Percentiles rank a stretch among this genome's conserved stretches.
Evolutionary conservation across 202 grass and related monocot genomes (phyloP).

Genomic region (Digitaria exilis): DNA sequence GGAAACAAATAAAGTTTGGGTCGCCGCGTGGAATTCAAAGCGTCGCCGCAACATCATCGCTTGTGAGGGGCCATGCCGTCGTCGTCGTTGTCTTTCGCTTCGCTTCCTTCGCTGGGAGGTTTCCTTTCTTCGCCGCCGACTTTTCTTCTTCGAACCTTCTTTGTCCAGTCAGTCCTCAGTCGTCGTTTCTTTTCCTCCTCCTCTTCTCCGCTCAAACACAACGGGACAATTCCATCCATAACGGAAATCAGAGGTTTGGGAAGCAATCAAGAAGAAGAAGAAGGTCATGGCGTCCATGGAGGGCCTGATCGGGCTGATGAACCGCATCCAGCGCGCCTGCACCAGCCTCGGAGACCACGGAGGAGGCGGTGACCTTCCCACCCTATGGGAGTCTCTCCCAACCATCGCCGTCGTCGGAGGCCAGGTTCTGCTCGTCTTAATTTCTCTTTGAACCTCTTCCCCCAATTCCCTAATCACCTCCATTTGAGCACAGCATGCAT

Average conservation of each 20-base stretch:
- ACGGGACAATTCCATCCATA: not conserved
- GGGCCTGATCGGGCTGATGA: conserved; percentile 68
- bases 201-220: not conserved
- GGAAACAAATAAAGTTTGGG: not conserved
- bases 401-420: conserved; percentile 80
- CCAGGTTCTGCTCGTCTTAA: conserved; percentile 46
- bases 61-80: not conserved
- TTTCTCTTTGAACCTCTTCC: not conserved
- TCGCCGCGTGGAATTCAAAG: not conserved
- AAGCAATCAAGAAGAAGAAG: not conserved
- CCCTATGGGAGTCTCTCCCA: conserved; percentile 80
- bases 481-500: not conserved
- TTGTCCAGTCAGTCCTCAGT: not conserved
- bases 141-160: not conserved
- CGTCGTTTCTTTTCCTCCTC: not conserved
- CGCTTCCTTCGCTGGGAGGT: not conserved
- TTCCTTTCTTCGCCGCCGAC: not conserved
- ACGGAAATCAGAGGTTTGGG: not conserved
- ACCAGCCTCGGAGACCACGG: conserved; percentile 72
- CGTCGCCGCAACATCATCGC: not conserved
- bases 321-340: conserved; percentile 74
- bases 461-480: too few relatives aligned
- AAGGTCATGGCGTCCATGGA: conserved; percentile 50
- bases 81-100: not conserved
- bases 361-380: conserved; percentile 43